A percentile compares a stretch with the other conserved stretches of the same genome.
Conservation (phyloP, 2,329 filamentous ascomycete species). For the Salinomyces thailandicus region DNA sequence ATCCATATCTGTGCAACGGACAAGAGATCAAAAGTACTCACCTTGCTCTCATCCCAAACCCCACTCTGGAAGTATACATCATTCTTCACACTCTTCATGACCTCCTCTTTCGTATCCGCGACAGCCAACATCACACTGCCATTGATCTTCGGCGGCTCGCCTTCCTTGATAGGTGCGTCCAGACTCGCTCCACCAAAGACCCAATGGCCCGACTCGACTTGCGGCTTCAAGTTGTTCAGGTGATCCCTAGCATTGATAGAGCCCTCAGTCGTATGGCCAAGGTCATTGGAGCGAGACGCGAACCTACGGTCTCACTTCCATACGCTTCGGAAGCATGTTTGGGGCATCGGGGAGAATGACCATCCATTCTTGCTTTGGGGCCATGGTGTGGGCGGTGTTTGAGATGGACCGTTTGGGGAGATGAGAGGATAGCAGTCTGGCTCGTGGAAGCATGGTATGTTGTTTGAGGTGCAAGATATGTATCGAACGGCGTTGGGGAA, state of each 20-base stretch:
- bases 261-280: background rate
- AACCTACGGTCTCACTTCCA: conserved; percentile 32
- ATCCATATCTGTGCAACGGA: no score
- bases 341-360: conserved; percentile 38
- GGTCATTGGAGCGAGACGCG: background rate
- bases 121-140: conserved; percentile 61
- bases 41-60: conserved; percentile 61
- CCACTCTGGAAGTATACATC: conserved; percentile 63
- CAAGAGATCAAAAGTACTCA: no score
- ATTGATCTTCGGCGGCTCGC: conserved; percentile 57
- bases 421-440: background rate
- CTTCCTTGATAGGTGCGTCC: conserved; percentile 52
- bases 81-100: conserved; percentile 52
- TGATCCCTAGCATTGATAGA: conserved; percentile 39
- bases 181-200: conserved; percentile 62
- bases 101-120: conserved; percentile 59
- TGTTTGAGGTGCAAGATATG: no score
- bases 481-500: no score
- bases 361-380: conserved; percentile 40
- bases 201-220: conserved; percentile 45
- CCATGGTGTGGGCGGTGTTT: conserved; percentile 14
- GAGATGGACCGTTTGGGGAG: conserved; percentile 12
- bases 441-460: background rate
- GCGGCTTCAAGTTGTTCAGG: conserved; percentile 45
- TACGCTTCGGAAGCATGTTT: conserved; percentile 32